Evolutionary conservation across 768 basidiomycete genomes (phyloP).

Genomic region (Naganishia onofrii): DNA sequence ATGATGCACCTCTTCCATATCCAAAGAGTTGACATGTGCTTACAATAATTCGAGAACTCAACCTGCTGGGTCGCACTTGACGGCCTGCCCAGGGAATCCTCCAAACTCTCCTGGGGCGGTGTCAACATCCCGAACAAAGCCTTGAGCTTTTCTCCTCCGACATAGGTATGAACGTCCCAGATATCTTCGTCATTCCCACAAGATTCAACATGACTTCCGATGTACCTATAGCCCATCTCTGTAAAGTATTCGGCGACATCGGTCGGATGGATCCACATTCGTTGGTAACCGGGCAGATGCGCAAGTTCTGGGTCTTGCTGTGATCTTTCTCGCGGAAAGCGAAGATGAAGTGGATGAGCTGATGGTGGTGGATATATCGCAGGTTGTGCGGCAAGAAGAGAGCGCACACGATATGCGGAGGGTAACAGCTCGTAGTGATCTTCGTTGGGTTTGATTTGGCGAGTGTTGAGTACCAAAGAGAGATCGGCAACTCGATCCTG

Average conservation of each 20-base stretch:
- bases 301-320: conserved; percentile 9
- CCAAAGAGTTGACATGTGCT: neutral
- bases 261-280: conserved; percentile 17
- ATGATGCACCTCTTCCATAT: neutral
- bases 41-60: neutral
- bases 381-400: neutral
- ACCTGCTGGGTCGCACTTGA: neutral
- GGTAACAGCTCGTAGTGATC: conserved; percentile 7
- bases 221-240: neutral
- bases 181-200: neutral
- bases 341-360: conserved; percentile 5
- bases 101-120: neutral
- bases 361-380: conserved; percentile 3
- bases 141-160: neutral
- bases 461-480: conserved; percentile 1
- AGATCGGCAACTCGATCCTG: conserved; percentile 16
- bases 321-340: neutral
- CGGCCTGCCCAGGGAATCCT: conserved; percentile 1
- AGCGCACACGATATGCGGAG: neutral
- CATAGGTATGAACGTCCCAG: conserved; percentile 23
- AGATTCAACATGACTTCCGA: conserved; percentile 15
- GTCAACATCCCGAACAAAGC: conserved; percentile 4
- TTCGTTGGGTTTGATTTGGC: conserved; percentile 18
- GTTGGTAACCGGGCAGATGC: conserved; percentile 5
- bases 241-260: conserved; percentile 5